Evolutionary conservation across 495 filamentous ascomycete genomes (phyloP), one percentile per base, ranked within the genome.

Genomic region (Xylaria acuta): DNA sequence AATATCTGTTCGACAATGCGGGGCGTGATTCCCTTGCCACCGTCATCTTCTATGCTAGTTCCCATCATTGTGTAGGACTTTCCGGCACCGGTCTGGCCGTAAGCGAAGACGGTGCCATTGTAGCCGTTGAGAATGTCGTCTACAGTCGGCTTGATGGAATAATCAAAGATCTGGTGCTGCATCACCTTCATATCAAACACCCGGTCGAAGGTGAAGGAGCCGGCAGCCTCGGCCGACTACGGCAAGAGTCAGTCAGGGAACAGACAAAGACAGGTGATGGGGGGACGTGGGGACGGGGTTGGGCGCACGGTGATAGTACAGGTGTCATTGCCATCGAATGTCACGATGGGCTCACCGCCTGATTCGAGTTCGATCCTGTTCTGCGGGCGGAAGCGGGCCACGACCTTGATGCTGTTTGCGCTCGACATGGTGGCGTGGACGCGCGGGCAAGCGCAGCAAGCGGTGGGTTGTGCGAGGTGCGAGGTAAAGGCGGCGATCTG

Each of bases 61-160:
- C 95, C 95, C 96, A 98, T 99, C 96, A 99, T 99, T 0, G 95
- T 98, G 81, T 95, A 98, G 20, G 96, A 98, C 85, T 99, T 99
- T 82, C 96, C 96, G 6, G 97, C 95, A 81, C 96, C 96, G 1
- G 96, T 99, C 86, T 99, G 96, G 80, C 96, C 96, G 80, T 99
- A 99, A 73, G 96, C 96, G 79, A 99, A 98, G 64, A 99, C 96
- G 41, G 97, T 98, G 79, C 96, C 96, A 85, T 99, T 99, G 88
- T 99, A 99, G 72, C 96, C 96, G 82, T 97, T 97, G 64, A 99
- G 87, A 74, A 99, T 97, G 80, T 99, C 96, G 82, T 98, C 96
- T 74, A 99, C 97, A 6, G 96, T 99, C 9, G 93, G 87, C 65
- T 92, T 92, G 81, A 99, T 98, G 30, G 97, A 98, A 86, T 94